Conservation (phyloP, 192 early-diverging fungal species). For the Kickxella alabastrina region DNA sequence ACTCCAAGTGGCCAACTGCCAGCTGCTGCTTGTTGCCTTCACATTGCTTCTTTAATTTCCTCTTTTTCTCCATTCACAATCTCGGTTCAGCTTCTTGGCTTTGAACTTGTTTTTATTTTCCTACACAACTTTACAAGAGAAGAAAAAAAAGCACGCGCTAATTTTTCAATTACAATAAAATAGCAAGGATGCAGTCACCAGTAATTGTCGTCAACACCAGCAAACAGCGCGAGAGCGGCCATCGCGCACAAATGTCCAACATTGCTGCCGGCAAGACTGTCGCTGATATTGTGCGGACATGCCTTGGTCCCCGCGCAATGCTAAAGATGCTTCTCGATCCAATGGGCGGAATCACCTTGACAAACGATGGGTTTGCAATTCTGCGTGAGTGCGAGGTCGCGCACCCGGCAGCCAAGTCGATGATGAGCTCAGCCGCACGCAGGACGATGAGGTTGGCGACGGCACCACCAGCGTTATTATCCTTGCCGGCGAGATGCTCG, state of each 20-base stretch:
- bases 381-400: slow-evolving; percentile 97
- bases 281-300: slow-evolving; percentile 97
- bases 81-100: no score
- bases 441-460: slow-evolving; percentile 99
- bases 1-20: no score
- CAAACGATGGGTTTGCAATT: slow-evolving; percentile 99
- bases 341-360: slow-evolving; percentile 98
- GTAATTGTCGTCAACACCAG: slow-evolving; percentile 88
- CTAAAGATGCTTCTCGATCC: slow-evolving; percentile 99
- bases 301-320: slow-evolving; percentile 97
- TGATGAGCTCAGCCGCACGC: slow-evolving; percentile 99
- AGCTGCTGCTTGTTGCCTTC: no score
- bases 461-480: slow-evolving; percentile 99
- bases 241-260: slow-evolving; percentile 96
- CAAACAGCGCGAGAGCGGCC: slow-evolving; percentile 91
- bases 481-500: slow-evolving; percentile 94
- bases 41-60: no score
- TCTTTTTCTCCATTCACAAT: no score
- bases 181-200: slow-evolving; percentile 66
- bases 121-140: no score
- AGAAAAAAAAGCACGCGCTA: no score
- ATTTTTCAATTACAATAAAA: no score
- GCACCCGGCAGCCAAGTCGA: slow-evolving; percentile 99
- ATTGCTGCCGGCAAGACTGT: slow-evolving; percentile 98
- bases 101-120: no score